Percentiles rank a stretch among this genome's conserved stretches.
phyloP scores from a whole-genome alignment of 352 stramenopile species.

The Peronospora destructor region DNA sequence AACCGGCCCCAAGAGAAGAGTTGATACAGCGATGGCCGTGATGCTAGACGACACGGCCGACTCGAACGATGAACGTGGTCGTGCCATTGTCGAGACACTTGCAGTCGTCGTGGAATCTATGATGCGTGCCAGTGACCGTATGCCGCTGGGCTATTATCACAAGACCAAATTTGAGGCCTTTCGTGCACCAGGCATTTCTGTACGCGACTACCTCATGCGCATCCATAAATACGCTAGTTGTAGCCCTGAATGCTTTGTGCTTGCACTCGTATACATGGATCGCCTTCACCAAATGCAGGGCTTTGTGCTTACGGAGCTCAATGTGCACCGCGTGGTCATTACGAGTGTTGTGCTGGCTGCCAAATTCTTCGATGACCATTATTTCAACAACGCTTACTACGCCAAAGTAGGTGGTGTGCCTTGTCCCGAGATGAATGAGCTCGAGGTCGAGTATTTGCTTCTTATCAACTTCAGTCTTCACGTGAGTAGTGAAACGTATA shows the following conservation, averaged over 20 bases:
- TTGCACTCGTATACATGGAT: conserved; percentile 99
- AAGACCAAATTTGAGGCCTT: conserved; percentile 85
- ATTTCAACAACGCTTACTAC: conserved; percentile 99
- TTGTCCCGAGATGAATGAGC: conserved; percentile 93
- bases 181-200: conserved; percentile 70
- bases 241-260: conserved; percentile 97
- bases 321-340: conserved; percentile 97
- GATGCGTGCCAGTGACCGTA: conserved; percentile 56
- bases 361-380: conserved; percentile 99
- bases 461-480: conserved; percentile 97
- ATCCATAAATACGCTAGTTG: conserved; percentile 98
- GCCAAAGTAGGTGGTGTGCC: conserved; percentile 92
- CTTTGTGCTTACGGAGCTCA: conserved; percentile 94
- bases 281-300: conserved; percentile 94
- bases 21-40: conserved; percentile 13
- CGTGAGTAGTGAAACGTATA: conserved; percentile 87
- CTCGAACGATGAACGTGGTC: conserved; percentile 65
- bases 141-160: conserved; percentile 46
- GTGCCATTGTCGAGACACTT: conserved; percentile 74
- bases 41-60: conserved; percentile 40
- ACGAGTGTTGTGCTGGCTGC: conserved; percentile 95
- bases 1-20: conserved; percentile 3
- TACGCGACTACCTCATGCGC: conserved; percentile 75
- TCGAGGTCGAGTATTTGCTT: conserved; percentile 97
- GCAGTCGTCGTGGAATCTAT: conserved; percentile 74